Evolutionary conservation across 306 rosid species (phyloP).

Genomic region (Lotus japonicus): DNA sequence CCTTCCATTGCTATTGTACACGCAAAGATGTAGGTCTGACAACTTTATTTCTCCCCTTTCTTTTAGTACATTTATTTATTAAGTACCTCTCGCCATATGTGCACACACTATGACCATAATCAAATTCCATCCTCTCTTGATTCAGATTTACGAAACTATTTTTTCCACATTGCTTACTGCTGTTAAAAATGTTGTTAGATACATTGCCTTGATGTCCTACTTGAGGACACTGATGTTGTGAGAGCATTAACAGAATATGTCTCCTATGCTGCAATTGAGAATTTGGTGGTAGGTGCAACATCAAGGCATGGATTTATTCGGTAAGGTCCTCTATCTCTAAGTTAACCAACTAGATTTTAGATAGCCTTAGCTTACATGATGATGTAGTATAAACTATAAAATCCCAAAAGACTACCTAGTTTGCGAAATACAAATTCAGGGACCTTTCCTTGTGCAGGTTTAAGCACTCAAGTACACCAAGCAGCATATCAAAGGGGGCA

Average conservation of each 20-base stretch:
- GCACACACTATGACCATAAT: neutral
- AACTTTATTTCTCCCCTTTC: neutral
- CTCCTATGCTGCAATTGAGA: constrained; percentile 73
- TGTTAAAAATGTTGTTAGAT: constrained; percentile 37
- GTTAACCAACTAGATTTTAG: neutral
- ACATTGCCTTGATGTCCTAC: constrained; percentile 73
- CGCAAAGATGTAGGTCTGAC: constrained; percentile 72
- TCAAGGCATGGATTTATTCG: constrained; percentile 80
- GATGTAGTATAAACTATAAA: too few species aligned
- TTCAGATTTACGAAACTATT: neutral
- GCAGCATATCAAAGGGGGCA: constrained; percentile 54
- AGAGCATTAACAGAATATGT: constrained; percentile 73
- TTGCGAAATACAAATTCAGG: neutral
- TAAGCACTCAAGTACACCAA: constrained; percentile 53
- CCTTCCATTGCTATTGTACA: constrained; percentile 89
- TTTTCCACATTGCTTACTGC: neutral
- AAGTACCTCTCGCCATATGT: neutral
- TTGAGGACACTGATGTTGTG: constrained; percentile 70
- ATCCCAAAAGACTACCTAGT: neutral
- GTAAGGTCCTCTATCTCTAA: constrained; percentile 23
- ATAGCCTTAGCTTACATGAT: too few species aligned
- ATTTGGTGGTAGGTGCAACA: constrained; percentile 69
- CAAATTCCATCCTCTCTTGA: neutral
- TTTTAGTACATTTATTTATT: neutral
- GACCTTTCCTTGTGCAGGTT: constrained; percentile 41